Base-by-base conservation (phyloP, 2,329 filamentous ascomycete genomes). In the Talaromyces piceae region DNA sequence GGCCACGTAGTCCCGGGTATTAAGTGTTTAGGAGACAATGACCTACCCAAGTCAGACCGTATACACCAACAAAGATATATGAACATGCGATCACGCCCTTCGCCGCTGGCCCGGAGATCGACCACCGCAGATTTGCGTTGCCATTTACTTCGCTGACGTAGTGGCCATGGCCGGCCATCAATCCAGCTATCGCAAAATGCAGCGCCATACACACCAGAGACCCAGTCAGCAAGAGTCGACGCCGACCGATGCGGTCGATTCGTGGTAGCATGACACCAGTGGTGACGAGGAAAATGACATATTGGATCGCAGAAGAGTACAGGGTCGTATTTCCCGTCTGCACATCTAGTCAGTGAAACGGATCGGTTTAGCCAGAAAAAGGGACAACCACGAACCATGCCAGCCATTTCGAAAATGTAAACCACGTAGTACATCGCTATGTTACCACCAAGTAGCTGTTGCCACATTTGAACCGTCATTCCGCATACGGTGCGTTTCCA, bases 81-180 rank as follows among this genome's bases (percentile, higher is more conserved):
- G 82, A 85, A 57, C 77, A 82, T 1, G 82, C 81, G 50, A 87
- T 80, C 56, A 86, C 76, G 0, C 77, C 77, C 59, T 78, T 81
- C 3, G 77, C 76, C 0, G 78, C 63, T 0, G 63, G 48, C 20
- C 79, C 78, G 1, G 64, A 64, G 48, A 82, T 74, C 13, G 68
- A 62, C 73, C 74, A 77, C 13, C 58, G 60, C 2, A 71, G 67
- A 28, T 78, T 67, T 27, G 63, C 59, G 56, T 79, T 78, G 22
- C 70, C 73, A 12, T 71, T 67, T 7, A 80, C 72, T 5, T 68
- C 68, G 2, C 69, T 67, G 0, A 75, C 73, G 0, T 64, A 57
- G 47, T 76, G 64, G 0, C 77, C 77, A 50, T 77, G 69, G 2
- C 62, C 66, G 5, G 74, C 77, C 56, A 82, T 73, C 9, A 80